Evolutionary conservation across 2,329 filamentous ascomycete genomes (phyloP), one percentile per base, ranked within the genome.

Genomic region (Ascocoryne sarcoides): DNA sequence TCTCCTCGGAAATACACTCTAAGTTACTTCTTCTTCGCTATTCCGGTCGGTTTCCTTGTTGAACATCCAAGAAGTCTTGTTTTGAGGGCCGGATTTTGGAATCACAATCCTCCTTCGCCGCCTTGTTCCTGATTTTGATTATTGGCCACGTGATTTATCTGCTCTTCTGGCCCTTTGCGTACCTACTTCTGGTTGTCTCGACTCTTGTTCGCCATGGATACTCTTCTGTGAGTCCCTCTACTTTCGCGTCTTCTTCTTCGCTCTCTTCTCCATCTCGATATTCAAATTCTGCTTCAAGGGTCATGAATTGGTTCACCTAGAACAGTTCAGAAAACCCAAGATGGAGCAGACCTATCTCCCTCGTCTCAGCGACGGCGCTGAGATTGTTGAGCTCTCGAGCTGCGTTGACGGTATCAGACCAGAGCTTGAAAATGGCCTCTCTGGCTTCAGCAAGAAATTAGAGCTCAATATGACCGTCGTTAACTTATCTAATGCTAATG

Each of bases 211-310:
- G 42, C 36, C 41, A 70, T 71, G 68, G 68, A 70, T 52, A 70
- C 67, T 10, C 54, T 71, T 46, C 59, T 70, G 65, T 68, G 61
- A 62, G 65, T 53, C 29, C n/a, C n/a, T 26, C 23, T 26, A 12
- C 7, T 26, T 12, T 26, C 7, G 23, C 23, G 7, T 26, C 12
- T 14, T 28, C 21, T 26, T 19, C 17, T 32, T 35, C 29, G 16
- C 16, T 32, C 26, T 14, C 34, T 34, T 21, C 18, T n/a, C 3
- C 23, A 7, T 26, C 12, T 26, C 12, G 12, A 26, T 7, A 26
- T 26, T 26, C 12, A n/a, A n/a, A n/a, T n/a, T n/a, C n/a, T n/a
- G n/a, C n/a, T n/a, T n/a, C n/a, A n/a, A n/a, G n/a, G n/a, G n/a
- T n/a, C n/a, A n/a, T n/a, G n/a, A n/a, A n/a, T n/a, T n/a, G n/a